Percentiles rank a stretch among this genome's conserved stretches.
phyloP scores from a whole-genome alignment of 768 basidiomycete species.

The Butyriboletus loyo region DNA sequence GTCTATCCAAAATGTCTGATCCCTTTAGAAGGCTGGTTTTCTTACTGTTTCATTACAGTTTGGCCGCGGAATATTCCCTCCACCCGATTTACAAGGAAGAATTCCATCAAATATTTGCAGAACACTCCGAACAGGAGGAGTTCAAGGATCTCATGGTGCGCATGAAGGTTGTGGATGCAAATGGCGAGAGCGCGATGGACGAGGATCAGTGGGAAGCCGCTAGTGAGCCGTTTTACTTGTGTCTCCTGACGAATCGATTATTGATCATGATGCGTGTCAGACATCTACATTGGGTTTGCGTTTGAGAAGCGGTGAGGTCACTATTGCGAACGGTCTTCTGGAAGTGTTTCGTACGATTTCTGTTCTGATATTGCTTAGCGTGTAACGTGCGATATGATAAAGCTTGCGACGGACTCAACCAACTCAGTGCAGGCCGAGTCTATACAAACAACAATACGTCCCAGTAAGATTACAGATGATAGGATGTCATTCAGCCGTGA shows the following conservation, averaged over 20 bases:
- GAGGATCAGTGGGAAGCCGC: constrained; percentile 98
- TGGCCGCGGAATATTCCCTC: constrained; percentile 82
- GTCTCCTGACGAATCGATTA: background rate
- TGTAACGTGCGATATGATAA: constrained; percentile 1
- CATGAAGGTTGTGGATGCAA: constrained; percentile 88
- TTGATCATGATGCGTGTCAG: constrained; percentile 40
- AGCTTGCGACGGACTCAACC: background rate
- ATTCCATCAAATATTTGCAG: constrained; percentile 85
- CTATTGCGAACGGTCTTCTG: background rate
- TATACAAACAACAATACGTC: constrained; percentile 15
- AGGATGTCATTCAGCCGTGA: constrained; percentile 17
- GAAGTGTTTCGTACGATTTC: constrained; percentile 2
- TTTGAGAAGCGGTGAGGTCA: constrained; percentile 63
- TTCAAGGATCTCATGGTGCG: constrained; percentile 78
- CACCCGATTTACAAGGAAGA: constrained; percentile 75
- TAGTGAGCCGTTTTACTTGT: constrained; percentile 56
- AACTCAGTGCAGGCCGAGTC: background rate
- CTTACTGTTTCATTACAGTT: constrained; percentile 42
- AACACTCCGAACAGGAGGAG: constrained; percentile 76
- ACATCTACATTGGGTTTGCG: constrained; percentile 92
- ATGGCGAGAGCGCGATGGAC: constrained; percentile 89
- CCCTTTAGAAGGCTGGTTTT: background rate
- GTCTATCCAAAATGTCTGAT: background rate
- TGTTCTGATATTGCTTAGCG: constrained; percentile 3
- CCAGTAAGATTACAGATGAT: constrained; percentile 32